Conservation (phyloP, 2,329 filamentous ascomycete species). For the Hypoxylon sp. region DNA sequence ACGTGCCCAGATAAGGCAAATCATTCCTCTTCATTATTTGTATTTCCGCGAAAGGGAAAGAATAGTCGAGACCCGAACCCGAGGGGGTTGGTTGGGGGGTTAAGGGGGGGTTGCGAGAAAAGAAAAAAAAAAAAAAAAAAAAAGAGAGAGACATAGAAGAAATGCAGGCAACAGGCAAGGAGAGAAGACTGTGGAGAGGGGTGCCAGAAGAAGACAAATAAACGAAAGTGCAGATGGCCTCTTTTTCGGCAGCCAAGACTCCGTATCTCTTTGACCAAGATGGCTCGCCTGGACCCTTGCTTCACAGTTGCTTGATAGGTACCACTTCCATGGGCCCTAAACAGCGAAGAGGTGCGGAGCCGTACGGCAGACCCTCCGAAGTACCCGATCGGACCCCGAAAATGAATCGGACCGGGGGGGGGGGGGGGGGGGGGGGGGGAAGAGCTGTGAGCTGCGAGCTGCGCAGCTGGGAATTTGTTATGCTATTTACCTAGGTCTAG, state of each 20-base stretch:
- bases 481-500: no score
- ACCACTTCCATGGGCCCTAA: not conserved
- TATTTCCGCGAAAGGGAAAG: conserved; percentile 18
- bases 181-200: not conserved
- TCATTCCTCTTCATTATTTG: not conserved
- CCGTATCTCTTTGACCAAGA: conserved; percentile 10
- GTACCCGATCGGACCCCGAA: conserved; percentile 33
- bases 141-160: no score
- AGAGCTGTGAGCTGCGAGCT: no score
- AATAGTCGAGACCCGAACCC: conserved; percentile 26
- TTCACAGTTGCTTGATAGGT: no score
- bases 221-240: not conserved
- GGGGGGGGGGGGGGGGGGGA: no score
- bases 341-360: conserved; percentile 19
- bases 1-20: not conserved
- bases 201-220: conserved; percentile 5
- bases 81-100: not conserved
- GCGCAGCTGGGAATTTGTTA: conserved; percentile 20
- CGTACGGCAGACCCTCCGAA: conserved; percentile 32
- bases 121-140: not conserved
- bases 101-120: not conserved
- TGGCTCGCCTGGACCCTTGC: conserved; percentile 1
- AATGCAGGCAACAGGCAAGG: no score
- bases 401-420: conserved; percentile 35
- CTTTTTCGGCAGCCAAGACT: conserved; percentile 33